Evolutionary conservation across 129 eudicot species (phyloP).

Genomic region (Saussurea involucrata): DNA sequence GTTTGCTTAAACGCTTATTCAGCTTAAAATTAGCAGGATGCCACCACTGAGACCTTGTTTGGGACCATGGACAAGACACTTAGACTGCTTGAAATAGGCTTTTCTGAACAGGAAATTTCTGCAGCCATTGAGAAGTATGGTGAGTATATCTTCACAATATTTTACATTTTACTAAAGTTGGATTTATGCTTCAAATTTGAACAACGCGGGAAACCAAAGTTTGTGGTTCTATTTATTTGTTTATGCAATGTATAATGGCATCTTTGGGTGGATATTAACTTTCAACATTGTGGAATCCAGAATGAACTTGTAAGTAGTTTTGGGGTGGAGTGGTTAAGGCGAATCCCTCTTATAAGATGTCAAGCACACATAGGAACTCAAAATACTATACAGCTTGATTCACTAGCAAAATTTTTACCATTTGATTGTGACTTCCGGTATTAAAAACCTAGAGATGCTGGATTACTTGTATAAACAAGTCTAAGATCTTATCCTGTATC

Average conservation of each 20-base stretch:
- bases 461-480: neutral
- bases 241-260: neutral
- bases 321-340: neutral
- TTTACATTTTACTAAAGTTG: constrained; percentile 1
- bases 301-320: neutral
- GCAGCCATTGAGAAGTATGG: constrained; percentile 84
- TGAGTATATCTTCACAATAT: constrained; percentile 33
- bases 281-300: neutral
- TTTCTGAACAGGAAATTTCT: constrained; percentile 76
- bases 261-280: neutral
- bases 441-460: neutral
- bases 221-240: neutral
- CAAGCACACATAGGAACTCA: neutral
- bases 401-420: neutral
- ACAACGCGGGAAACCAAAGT: neutral
- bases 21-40: constrained; percentile 38
- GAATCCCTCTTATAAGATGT: neutral
- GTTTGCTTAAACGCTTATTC: constrained; percentile 15
- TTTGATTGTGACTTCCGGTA: neutral
- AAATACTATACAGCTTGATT: neutral
- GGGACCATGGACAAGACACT: constrained; percentile 97
- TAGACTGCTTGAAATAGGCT: constrained; percentile 80
- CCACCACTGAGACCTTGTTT: constrained; percentile 63
- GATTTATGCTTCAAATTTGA: neutral
- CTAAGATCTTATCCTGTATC: neutral